These are phyloP conservation scores for Nemophila menziesii DNA, from an alignment of 257 asterid genomes.

Conservation along the genomic window DNA sequence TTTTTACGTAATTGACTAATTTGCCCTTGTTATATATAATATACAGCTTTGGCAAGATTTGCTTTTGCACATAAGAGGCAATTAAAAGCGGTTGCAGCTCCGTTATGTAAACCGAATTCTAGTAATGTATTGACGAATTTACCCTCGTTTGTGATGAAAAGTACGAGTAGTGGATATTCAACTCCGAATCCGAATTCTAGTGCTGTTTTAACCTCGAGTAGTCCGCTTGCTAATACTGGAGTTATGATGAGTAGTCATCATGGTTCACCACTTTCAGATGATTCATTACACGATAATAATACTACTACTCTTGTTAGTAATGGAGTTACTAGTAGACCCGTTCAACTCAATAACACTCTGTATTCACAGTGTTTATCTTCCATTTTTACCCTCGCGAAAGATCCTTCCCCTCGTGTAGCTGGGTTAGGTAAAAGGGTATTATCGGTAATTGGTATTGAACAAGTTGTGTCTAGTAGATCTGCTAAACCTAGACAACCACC, in stretches of 20 bases:
- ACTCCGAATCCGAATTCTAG: slow-evolving; percentile 69
- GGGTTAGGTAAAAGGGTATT: slow-evolving; percentile 58
- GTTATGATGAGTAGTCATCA: no score
- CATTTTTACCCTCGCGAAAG: slow-evolving; percentile 68
- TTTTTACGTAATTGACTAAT: not conserved
- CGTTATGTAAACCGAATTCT: slow-evolving; percentile 69
- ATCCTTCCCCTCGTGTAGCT: slow-evolving; percentile 79
- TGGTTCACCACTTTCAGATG: slow-evolving; percentile 83
- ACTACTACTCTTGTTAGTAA: slow-evolving; percentile 46
- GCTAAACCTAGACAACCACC: slow-evolving; percentile 2
- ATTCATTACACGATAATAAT: slow-evolving; percentile 71
- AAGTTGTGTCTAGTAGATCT: slow-evolving; percentile 43
- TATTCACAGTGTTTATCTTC: slow-evolving; percentile 65
- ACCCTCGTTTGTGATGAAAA: slow-evolving; percentile 64
- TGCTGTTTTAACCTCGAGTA: slow-evolving; percentile 55
- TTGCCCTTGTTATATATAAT: not conserved
- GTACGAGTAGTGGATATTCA: slow-evolving; percentile 68
- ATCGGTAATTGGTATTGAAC: slow-evolving; percentile 71
- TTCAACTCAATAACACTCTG: slow-evolving; percentile 46
- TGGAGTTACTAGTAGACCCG: slow-evolving; percentile 42
- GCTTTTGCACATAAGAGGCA: slow-evolving; percentile 95
- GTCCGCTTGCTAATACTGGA: slow-evolving; percentile 69
- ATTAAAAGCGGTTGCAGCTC: slow-evolving; percentile 87
- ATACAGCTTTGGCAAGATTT: slow-evolving; percentile 91
- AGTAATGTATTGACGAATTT: slow-evolving; percentile 65